Evolutionary conservation across 768 basidiomycete species (phyloP), one percentile per base, ranked within the genome.

Genomic region (Cantharellus anzutake): DNA sequence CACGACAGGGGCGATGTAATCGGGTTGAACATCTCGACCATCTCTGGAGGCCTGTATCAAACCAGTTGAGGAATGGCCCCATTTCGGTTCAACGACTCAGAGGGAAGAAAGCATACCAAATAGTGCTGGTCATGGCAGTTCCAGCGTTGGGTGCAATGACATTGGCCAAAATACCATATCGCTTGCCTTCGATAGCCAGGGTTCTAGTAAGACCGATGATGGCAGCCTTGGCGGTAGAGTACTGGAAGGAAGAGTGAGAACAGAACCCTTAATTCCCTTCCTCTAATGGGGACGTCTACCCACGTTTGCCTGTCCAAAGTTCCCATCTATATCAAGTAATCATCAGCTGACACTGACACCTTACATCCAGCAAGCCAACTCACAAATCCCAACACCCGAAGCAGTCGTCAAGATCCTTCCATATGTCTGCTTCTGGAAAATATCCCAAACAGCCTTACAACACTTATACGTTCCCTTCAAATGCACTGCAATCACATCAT

Each of bases 401-500:
- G 81, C 79, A n/a, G 92, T 97, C 39, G 87, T 94, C 58, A 98
- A 79, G 66, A 99, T 92, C 51, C 96, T 82, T 38, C 96, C 96
- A 68, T 83, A 96, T 71, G 90, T 91, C 69, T 98, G 94, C 73
- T 91, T 85, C 71, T 86, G 85, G 80, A 99, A 97, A 65, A 89
- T 73, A 0, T 93, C 91, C 96, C 96, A 99, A 35, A 88, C 84
- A 3, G 94, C 96, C 67, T 94, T 87, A 38, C 81, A 83, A 63
- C 90, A 92, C 86, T 91, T 91, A 74, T 81, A 98, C 7, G 94
- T 96, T 4, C 86, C 87, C 56, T 82, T 76, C 41, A 99, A 76
- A 70, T 98, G 93, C 35, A 97, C 80, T 56, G 82, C 79, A 63
- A 94, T 73, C 41, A 98, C 93, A 59, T 82, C 72, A 68, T 98